Percentiles rank a stretch among this genome's conserved stretches.
Evolutionary conservation across 208 protist species (phyloP).

Genomic region (Plasmodiophora brassicae): DNA sequence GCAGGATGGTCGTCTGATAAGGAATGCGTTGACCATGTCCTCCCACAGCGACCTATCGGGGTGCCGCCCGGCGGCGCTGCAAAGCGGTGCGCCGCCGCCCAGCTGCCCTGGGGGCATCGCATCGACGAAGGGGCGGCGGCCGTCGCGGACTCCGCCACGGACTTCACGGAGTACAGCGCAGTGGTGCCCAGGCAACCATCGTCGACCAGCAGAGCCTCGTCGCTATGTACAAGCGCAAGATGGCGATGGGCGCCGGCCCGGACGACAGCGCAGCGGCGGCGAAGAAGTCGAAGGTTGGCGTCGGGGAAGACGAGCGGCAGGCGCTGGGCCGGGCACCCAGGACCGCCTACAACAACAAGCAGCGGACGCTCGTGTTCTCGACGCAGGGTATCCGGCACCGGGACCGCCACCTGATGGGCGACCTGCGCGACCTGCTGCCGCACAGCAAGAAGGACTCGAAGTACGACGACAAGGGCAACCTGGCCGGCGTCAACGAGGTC

Average conservation of each 20-base stretch:
- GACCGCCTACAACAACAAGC: slow-evolving; percentile 39
- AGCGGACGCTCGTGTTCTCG: slow-evolving; percentile 49
- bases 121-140: too few relatives aligned
- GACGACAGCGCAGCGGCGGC: too few relatives aligned
- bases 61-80: too few relatives aligned
- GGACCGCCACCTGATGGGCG: slow-evolving; percentile 50
- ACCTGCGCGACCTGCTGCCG: slow-evolving; percentile 40
- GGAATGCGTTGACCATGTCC: too few relatives aligned
- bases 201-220: too few relatives aligned
- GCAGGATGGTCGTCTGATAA: too few relatives aligned
- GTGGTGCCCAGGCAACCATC: too few relatives aligned
- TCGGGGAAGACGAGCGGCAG: neutral
- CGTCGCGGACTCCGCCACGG: too few relatives aligned
- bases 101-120: too few relatives aligned
- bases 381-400: slow-evolving; percentile 49
- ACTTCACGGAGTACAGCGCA: too few relatives aligned
- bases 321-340: neutral
- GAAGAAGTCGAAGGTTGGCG: slow-evolving; percentile 23
- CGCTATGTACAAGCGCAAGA: neutral
- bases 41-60: too few relatives aligned
- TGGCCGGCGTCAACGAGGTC: slow-evolving; percentile 45
- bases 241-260: neutral
- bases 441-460: slow-evolving; percentile 55
- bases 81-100: too few relatives aligned
- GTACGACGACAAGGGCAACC: slow-evolving; percentile 44